phyloP scores from a whole-genome alignment of 73 alveolate genomes.

The Urostyla sp. region DNA sequence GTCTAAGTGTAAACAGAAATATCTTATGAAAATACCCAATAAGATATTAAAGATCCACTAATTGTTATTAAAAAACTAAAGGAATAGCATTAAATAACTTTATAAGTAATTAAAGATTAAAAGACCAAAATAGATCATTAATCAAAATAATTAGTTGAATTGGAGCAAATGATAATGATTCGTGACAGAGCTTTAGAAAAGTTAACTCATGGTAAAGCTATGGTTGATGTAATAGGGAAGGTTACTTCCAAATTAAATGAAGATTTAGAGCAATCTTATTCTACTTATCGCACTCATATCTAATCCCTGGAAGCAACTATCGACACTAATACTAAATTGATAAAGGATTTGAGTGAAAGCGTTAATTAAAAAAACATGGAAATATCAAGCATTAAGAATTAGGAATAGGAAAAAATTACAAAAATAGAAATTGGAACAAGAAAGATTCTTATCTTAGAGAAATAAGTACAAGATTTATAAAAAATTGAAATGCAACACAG shows the following conservation, averaged over 20 bases:
- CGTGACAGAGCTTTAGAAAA: constrained; percentile 43
- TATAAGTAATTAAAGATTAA: background rate
- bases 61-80: background rate
- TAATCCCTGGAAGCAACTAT: constrained; percentile 31
- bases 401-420: constrained; percentile 22
- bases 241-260: constrained; percentile 31
- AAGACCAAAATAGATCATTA: constrained; percentile 6
- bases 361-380: constrained; percentile 3
- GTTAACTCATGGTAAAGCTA: constrained; percentile 25
- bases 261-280: constrained; percentile 7
- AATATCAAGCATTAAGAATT: constrained; percentile 4
- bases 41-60: constrained; percentile 1
- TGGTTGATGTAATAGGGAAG: constrained; percentile 32
- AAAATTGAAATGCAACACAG: constrained; percentile 32
- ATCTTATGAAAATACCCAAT: background rate
- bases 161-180: constrained; percentile 11
- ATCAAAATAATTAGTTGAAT: constrained; percentile 12
- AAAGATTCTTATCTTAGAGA: constrained; percentile 16
- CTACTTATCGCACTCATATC: background rate
- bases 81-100: background rate
- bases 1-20: constrained; percentile 15
- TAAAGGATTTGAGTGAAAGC: constrained; percentile 34
- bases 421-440: background rate
- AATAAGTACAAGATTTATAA: constrained; percentile 10
- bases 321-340: constrained; percentile 43